A percentile compares a stretch with the other conserved stretches of the same genome.
These are phyloP conservation scores for Salpingoeca rosetta DNA, from an alignment of 78 protist species.

Conservation along the genomic window DNA sequence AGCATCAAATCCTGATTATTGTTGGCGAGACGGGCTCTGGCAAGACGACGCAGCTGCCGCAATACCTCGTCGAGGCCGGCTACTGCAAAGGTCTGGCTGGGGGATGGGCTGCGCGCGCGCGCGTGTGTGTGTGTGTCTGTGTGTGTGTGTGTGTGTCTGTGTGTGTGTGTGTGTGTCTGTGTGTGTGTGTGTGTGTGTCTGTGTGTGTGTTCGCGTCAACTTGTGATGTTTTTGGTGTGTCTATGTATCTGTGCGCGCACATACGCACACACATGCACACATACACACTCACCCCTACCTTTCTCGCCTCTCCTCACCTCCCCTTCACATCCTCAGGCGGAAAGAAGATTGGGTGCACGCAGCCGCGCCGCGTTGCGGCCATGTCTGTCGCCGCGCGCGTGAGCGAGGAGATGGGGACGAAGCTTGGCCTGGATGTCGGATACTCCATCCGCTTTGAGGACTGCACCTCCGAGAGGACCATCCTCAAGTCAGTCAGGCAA, in stretches of 20 bases:
- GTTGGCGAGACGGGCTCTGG: conserved; percentile 92
- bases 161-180: conserved; percentile 8
- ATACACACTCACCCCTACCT: too few species aligned
- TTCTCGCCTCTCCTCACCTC: not conserved
- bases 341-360: conserved; percentile 81
- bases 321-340: conserved; percentile 30
- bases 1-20: conserved; percentile 35
- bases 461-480: conserved; percentile 67
- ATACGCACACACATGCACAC: too few species aligned
- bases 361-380: conserved; percentile 97
- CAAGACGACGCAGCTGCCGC: conserved; percentile 97
- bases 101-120: not conserved
- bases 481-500: too few species aligned
- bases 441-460: conserved; percentile 91
- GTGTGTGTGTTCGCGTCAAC: too few species aligned
- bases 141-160: not conserved
- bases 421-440: conserved; percentile 65
- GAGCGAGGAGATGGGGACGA: conserved; percentile 76
- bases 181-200: conserved; percentile 12
- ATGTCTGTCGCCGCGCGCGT: conserved; percentile 93
- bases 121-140: too few species aligned
- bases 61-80: conserved; percentile 84
- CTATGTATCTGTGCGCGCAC: too few species aligned
- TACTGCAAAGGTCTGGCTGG: conserved; percentile 18
- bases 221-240: not conserved